Evolutionary conservation across 805 yeast species (phyloP).

Genomic region (Lipomyces sp.): DNA sequence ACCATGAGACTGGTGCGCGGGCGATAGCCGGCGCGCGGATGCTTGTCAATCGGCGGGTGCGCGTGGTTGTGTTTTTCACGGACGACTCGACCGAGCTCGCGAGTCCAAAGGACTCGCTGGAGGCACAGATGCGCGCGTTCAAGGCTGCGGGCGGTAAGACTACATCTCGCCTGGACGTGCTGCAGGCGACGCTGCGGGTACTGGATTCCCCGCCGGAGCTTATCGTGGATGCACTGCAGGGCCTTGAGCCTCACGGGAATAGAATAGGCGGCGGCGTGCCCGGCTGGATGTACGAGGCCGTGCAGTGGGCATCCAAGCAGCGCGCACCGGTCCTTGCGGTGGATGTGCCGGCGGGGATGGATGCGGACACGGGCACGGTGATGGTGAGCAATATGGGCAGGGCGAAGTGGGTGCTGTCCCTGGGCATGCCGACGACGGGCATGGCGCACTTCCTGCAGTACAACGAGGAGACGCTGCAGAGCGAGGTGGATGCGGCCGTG

Average conservation of each 20-base stretch:
- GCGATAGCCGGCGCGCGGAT: slow-evolving; percentile 79
- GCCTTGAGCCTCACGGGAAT: slow-evolving; percentile 51
- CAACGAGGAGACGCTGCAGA: slow-evolving; percentile 11
- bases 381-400: slow-evolving; percentile 31
- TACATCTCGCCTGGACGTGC: slow-evolving; percentile 36
- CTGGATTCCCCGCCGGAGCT: slow-evolving; percentile 74
- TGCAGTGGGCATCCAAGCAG: slow-evolving; percentile 64
- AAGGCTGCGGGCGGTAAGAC: slow-evolving; percentile 67
- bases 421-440: slow-evolving; percentile 34
- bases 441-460: slow-evolving; percentile 20
- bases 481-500: slow-evolving; percentile 16
- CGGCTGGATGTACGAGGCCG: slow-evolving; percentile 40
- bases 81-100: slow-evolving; percentile 23
- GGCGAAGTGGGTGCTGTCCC: slow-evolving; percentile 35
- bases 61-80: slow-evolving; percentile 50
- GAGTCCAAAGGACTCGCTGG: slow-evolving; percentile 18
- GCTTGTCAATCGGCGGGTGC: slow-evolving; percentile 66
- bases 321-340: slow-evolving; percentile 55
- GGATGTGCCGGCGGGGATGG: slow-evolving; percentile 80
- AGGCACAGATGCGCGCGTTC: slow-evolving; percentile 55
- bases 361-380: slow-evolving; percentile 73
- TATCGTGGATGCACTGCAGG: slow-evolving; percentile 80
- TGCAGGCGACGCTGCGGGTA: slow-evolving; percentile 39
- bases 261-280: slow-evolving; percentile 18
- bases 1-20: slow-evolving; percentile 64